Evolutionary conservation across 1,284 basidiomycete species (phyloP).

Genomic region (Boletus mariae): DNA sequence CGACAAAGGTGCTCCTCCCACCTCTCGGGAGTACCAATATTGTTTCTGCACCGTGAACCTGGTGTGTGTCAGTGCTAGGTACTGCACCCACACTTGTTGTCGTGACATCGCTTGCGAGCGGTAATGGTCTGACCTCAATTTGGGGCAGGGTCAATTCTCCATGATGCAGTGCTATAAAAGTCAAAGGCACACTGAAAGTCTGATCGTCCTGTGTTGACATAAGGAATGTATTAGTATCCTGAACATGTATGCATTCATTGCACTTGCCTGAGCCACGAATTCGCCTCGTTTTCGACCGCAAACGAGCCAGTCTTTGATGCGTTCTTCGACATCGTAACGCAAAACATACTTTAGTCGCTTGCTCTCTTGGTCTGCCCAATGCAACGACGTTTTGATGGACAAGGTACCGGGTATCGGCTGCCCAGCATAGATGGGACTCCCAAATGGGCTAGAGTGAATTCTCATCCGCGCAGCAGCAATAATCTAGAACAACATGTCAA

Average conservation of each 20-base stretch:
- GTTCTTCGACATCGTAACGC: slow-evolving; percentile 74
- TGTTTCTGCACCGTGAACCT: slow-evolving; percentile 72
- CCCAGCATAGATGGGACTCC: slow-evolving; percentile 63
- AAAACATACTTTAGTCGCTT: slow-evolving; percentile 49
- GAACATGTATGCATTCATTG: not conserved
- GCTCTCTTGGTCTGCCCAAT: slow-evolving; percentile 59
- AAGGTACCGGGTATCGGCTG: slow-evolving; percentile 69
- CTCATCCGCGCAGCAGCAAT: slow-evolving; percentile 63
- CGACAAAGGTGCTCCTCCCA: slow-evolving; percentile 74
- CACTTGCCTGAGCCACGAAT: slow-evolving; percentile 60
- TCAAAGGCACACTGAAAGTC: slow-evolving; percentile 56
- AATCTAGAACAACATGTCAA: slow-evolving; percentile 44
- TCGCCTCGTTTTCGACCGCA: slow-evolving; percentile 78
- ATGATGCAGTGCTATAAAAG: slow-evolving; percentile 75
- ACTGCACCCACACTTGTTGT: slow-evolving; percentile 42
- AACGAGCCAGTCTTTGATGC: slow-evolving; percentile 76
- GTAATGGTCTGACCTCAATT: slow-evolving; percentile 59
- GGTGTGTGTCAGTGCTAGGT: slow-evolving; percentile 69
- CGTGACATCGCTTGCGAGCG: slow-evolving; percentile 48
- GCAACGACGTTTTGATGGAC: slow-evolving; percentile 65
- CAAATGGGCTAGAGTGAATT: slow-evolving; percentile 39
- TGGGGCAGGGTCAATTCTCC: slow-evolving; percentile 71
- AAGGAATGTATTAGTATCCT: not conserved
- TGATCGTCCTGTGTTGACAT: slow-evolving; percentile 48
- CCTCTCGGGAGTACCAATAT: slow-evolving; percentile 72